phyloP scores from a whole-genome alignment of 495 filamentous ascomycete genomes.

The Achaetomiella virescens region DNA sequence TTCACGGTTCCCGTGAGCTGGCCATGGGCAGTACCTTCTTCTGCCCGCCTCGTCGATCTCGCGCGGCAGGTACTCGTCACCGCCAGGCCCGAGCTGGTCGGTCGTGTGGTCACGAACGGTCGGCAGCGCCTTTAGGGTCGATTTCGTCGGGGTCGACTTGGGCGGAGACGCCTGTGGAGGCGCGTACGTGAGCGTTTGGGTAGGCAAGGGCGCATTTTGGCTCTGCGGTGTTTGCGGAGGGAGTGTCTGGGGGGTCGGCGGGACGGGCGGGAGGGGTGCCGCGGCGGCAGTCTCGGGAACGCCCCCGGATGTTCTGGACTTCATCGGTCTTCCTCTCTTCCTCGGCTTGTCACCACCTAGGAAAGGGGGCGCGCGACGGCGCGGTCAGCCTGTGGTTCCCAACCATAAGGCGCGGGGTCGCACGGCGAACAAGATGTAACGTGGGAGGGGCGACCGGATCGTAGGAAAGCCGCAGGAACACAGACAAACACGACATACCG shows the following conservation, averaged over 20 bases:
- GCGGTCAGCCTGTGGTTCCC: conserved; percentile 34
- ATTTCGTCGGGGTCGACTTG: conserved; percentile 83
- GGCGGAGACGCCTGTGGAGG: conserved; percentile 71
- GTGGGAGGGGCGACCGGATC: conserved; percentile 16
- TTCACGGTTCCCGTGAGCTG: conserved; percentile 75
- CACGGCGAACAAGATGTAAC: conserved; percentile 31
- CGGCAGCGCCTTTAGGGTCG: conserved; percentile 86
- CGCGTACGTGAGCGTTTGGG: conserved; percentile 46
- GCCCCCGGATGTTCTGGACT: conserved; percentile 44
- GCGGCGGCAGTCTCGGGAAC: conserved; percentile 44
- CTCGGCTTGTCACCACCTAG: conserved; percentile 59
- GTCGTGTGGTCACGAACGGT: conserved; percentile 97
- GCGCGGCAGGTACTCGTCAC: conserved; percentile 94
- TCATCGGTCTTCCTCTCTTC: conserved; percentile 84
- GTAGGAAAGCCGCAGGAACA: conserved; percentile 27
- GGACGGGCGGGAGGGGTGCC: conserved; percentile 47
- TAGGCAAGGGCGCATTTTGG: conserved; percentile 59
- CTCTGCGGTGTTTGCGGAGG: conserved; percentile 74
- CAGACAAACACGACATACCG: conserved; percentile 56
- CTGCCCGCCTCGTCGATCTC: conserved; percentile 88
- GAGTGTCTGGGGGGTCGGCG: conserved; percentile 32
- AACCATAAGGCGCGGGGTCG: conserved; percentile 26
- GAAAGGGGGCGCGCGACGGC: conserved; percentile 21
- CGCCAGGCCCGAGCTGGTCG: conserved; percentile 83
- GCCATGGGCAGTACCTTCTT: conserved; percentile 81